Conservation (phyloP, 768 basidiomycete genomes). For the Termitomyces sp. region DNA sequence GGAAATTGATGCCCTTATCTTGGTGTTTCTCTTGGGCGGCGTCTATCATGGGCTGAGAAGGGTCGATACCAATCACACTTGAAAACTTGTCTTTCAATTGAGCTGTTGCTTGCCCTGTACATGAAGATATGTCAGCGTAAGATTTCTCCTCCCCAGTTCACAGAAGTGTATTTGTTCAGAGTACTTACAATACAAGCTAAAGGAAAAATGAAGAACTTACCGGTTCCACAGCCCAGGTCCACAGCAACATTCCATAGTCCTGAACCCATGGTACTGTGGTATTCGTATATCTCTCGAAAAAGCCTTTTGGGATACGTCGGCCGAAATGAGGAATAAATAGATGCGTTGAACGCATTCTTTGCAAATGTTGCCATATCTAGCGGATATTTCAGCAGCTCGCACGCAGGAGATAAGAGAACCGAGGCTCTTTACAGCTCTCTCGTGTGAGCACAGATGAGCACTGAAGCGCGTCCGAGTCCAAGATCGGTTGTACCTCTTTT, state of each 20-base stretch:
- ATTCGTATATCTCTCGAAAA: slow-evolving; percentile 59
- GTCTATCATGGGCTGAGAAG: slow-evolving; percentile 67
- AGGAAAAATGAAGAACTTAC: slow-evolving; percentile 28
- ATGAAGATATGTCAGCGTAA: not conserved
- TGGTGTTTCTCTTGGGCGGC: slow-evolving; percentile 34
- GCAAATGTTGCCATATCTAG: slow-evolving; percentile 75
- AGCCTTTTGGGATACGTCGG: slow-evolving; percentile 71
- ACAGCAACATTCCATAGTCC: slow-evolving; percentile 55
- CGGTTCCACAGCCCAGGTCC: slow-evolving; percentile 85
- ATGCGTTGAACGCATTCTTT: slow-evolving; percentile 64
- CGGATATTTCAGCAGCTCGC: not conserved
- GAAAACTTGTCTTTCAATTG: slow-evolving; percentile 49
- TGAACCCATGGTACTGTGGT: slow-evolving; percentile 36
- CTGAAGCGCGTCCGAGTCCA: too few relatives aligned
- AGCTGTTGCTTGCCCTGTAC: slow-evolving; percentile 67
- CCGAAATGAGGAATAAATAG: slow-evolving; percentile 61
- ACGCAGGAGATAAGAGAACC: too few relatives aligned
- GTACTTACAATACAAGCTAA: not conserved
- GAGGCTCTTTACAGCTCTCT: too few relatives aligned
- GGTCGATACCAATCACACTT: slow-evolving; percentile 71
- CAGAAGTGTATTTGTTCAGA: not conserved
- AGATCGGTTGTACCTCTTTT: too few relatives aligned
- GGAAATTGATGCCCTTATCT: slow-evolving; percentile 21
- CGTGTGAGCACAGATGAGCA: too few relatives aligned
- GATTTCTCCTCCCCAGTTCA: not conserved